Percentiles rank a stretch among this genome's conserved stretches.
Evolutionary conservation across 768 basidiomycete genomes (phyloP).

Genomic region (Arthromyces matolae): DNA sequence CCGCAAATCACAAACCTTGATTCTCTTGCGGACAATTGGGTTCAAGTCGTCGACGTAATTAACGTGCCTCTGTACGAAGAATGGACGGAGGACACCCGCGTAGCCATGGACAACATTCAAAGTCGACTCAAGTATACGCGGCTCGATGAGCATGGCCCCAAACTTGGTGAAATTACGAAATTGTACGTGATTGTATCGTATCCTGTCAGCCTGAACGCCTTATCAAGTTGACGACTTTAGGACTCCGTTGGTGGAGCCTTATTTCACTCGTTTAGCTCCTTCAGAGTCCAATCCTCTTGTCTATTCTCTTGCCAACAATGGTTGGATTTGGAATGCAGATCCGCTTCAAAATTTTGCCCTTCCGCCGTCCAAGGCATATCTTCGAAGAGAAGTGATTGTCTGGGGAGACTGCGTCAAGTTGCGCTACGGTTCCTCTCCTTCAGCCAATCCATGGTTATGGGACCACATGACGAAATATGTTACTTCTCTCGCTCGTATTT

Average conservation of each 20-base stretch:
- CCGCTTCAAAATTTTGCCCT: slow-evolving; percentile 93
- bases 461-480: slow-evolving; percentile 85
- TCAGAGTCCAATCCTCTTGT: slow-evolving; percentile 42
- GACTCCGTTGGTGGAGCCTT: slow-evolving; percentile 80
- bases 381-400: slow-evolving; percentile 93
- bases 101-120: slow-evolving; percentile 69
- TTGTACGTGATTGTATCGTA: slow-evolving; percentile 44
- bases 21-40: slow-evolving; percentile 69
- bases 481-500: slow-evolving; percentile 69
- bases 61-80: slow-evolving; percentile 87
- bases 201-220: not conserved
- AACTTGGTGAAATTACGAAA: slow-evolving; percentile 72
- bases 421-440: slow-evolving; percentile 79
- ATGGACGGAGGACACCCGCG: slow-evolving; percentile 79
- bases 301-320: slow-evolving; percentile 93
- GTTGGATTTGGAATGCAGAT: slow-evolving; percentile 98
- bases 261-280: slow-evolving; percentile 80
- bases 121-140: slow-evolving; percentile 78
- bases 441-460: slow-evolving; percentile 94
- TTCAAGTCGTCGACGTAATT: slow-evolving; percentile 73
- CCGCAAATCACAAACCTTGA: slow-evolving; percentile 43
- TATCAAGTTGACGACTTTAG: slow-evolving; percentile 34
- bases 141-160: slow-evolving; percentile 80
- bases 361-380: slow-evolving; percentile 88
- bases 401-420: slow-evolving; percentile 99